These are phyloP conservation scores for Gossypium gossypioides DNA, from an alignment of 441 rosid species.

Conservation along the genomic window DNA sequence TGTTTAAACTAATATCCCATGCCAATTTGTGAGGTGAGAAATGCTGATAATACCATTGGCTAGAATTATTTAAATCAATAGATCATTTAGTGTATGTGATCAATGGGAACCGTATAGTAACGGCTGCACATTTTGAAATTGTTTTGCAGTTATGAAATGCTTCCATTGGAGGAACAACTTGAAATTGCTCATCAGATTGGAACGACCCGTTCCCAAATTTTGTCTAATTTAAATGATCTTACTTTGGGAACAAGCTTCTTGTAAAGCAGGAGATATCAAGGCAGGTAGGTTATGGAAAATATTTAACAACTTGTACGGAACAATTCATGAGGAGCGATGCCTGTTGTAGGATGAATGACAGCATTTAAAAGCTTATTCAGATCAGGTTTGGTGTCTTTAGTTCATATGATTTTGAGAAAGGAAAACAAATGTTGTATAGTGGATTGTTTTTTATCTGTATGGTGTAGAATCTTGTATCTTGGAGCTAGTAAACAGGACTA, in stretches of 20 bases:
- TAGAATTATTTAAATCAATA: background rate
- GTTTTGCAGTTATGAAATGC: slow-evolving; percentile 79
- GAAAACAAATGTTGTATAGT: background rate
- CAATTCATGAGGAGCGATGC: background rate
- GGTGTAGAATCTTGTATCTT: background rate
- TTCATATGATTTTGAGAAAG: background rate
- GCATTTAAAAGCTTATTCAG: background rate
- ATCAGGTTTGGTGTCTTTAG: background rate
- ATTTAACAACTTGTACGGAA: background rate
- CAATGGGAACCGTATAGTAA: background rate
- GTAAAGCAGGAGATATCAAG: slow-evolving; percentile 25
- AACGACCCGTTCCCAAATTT: slow-evolving; percentile 69
- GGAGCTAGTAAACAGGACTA: background rate
- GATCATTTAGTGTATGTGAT: background rate
- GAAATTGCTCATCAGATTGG: slow-evolving; percentile 80
- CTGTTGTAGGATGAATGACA: background rate
- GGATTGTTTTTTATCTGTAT: background rate
- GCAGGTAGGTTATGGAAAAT: background rate
- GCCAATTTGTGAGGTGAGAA: background rate
- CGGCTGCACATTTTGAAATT: slow-evolving; percentile 9
- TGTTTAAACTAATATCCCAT: background rate
- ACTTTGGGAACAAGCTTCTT: slow-evolving; percentile 78
- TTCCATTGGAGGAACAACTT: slow-evolving; percentile 81
- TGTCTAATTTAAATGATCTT: slow-evolving; percentile 71
- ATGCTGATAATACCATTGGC: background rate